Percentiles rank a stretch among this genome's conserved stretches.
Evolutionary conservation across 106 monocot genomes (phyloP).

Genomic region (Allium sativum): DNA sequence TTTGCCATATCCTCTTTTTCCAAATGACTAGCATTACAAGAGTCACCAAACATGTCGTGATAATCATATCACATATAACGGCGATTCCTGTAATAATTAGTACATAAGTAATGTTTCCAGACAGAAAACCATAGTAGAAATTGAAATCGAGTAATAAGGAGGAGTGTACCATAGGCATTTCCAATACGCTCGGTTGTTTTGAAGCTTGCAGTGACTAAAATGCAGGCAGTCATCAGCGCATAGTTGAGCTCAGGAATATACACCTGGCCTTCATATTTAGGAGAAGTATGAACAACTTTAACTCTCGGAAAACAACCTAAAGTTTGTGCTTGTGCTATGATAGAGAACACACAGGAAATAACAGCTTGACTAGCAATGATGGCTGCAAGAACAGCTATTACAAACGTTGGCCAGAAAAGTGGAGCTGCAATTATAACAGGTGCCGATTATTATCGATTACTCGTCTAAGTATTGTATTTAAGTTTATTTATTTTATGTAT

Average conservation of each 20-base stretch:
- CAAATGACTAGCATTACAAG: constrained; percentile 40
- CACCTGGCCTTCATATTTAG: constrained; percentile 52
- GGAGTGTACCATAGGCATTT: constrained; percentile 48
- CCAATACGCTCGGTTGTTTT: constrained; percentile 45
- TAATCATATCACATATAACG: constrained; percentile 39
- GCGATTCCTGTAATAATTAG: constrained; percentile 37
- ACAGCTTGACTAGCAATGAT: constrained; percentile 77
- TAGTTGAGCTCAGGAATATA: constrained; percentile 71
- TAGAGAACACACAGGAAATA: constrained; percentile 59
- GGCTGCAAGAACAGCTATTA: constrained; percentile 44
- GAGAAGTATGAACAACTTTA: constrained; percentile 52
- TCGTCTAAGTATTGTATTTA: not conserved
- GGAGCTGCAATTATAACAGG: constrained; percentile 19
- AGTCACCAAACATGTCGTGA: constrained; percentile 28
- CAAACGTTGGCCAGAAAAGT: constrained; percentile 60
- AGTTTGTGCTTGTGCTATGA: constrained; percentile 41
- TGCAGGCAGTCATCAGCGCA: constrained; percentile 31
- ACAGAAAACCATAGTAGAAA: too few species aligned
- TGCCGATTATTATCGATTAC: not conserved
- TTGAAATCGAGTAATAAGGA: too few species aligned
- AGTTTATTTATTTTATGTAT: constrained; percentile 3
- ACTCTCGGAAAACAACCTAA: constrained; percentile 69
- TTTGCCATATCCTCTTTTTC: constrained; percentile 24
- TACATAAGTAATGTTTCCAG: not conserved
- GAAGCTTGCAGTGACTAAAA: constrained; percentile 44